Evolutionary conservation across 345 rosid genomes (phyloP).

Genomic region (Crucihimalaya himalaica): DNA sequence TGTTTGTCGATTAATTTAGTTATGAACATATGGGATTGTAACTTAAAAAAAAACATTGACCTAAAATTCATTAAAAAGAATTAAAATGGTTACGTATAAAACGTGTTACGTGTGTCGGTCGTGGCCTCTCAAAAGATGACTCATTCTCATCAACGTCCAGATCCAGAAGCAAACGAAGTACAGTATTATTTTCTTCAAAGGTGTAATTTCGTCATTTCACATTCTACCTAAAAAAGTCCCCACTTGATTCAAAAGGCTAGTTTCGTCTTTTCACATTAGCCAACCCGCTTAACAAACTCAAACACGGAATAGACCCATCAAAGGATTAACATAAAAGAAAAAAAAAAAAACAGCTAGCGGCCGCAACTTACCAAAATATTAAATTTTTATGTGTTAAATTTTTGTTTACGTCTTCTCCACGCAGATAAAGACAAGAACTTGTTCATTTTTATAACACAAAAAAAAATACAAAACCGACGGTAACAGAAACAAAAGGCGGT

Average conservation of each 20-base stretch:
- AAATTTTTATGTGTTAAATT: neutral
- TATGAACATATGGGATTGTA: neutral
- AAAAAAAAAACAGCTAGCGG: conserved; percentile 29
- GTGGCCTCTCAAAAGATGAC: conserved; percentile 1
- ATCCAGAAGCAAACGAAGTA: neutral
- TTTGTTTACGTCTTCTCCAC: conserved; percentile 35
- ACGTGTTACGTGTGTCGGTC: conserved; percentile 30
- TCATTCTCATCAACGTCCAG: neutral
- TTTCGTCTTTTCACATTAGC: neutral
- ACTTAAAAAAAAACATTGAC: neutral
- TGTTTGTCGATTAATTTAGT: neutral
- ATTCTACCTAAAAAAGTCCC: neutral
- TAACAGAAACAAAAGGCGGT: conserved; percentile 37
- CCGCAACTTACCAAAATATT: conserved; percentile 20
- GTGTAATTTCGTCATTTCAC: conserved; percentile 11
- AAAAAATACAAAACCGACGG: conserved; percentile 30
- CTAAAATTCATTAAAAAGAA: neutral
- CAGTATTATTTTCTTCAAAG: neutral
- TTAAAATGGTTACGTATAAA: conserved; percentile 4
- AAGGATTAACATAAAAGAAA: neutral
- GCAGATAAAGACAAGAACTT: conserved; percentile 18
- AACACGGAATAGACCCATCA: conserved; percentile 34
- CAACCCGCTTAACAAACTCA: conserved; percentile 25
- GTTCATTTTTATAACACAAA: neutral
- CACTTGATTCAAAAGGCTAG: conserved; percentile 16